Percentiles rank a stretch among this genome's conserved stretches.
Evolutionary conservation across 208 protist species (phyloP).

Genomic region (Wallacemonas rigidus): DNA sequence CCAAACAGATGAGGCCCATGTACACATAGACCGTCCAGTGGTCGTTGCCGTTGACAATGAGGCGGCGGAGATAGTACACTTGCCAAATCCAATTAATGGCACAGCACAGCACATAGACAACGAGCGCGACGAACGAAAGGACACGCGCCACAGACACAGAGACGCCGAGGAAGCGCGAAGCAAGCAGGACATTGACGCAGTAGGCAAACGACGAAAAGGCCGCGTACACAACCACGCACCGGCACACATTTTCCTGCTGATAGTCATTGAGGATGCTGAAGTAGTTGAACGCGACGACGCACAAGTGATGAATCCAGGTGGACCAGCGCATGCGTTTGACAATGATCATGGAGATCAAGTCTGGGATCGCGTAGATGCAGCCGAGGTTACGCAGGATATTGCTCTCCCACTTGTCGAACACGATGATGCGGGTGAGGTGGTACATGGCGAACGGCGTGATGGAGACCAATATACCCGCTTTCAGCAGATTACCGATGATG

Average conservation of each 20-base stretch:
- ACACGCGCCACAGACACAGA: constrained; percentile 52
- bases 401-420: constrained; percentile 84
- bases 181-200: constrained; percentile 91
- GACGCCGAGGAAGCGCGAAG: constrained; percentile 89
- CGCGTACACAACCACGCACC: constrained; percentile 92
- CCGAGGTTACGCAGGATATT: constrained; percentile 90
- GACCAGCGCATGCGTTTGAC: constrained; percentile 91
- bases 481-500: constrained; percentile 91
- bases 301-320: constrained; percentile 89
- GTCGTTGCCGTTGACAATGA: constrained; percentile 54
- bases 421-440: constrained; percentile 81
- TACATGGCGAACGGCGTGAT: constrained; percentile 86
- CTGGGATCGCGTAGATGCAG: constrained; percentile 92
- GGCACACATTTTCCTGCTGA: constrained; percentile 81
- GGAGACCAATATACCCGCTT: constrained; percentile 86
- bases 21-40: constrained; percentile 89
- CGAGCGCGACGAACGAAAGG: constrained; percentile 76
- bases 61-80: constrained; percentile 80
- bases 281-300: constrained; percentile 91
- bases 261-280: constrained; percentile 92
- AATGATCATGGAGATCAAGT: constrained; percentile 92
- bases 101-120: constrained; percentile 87
- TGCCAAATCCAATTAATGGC: constrained; percentile 92
- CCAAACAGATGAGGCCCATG: constrained; percentile 78
- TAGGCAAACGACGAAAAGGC: constrained; percentile 92